Evolutionary conservation across 495 filamentous ascomycete species (phyloP).

Genomic region (Podospora appendiculata): DNA sequence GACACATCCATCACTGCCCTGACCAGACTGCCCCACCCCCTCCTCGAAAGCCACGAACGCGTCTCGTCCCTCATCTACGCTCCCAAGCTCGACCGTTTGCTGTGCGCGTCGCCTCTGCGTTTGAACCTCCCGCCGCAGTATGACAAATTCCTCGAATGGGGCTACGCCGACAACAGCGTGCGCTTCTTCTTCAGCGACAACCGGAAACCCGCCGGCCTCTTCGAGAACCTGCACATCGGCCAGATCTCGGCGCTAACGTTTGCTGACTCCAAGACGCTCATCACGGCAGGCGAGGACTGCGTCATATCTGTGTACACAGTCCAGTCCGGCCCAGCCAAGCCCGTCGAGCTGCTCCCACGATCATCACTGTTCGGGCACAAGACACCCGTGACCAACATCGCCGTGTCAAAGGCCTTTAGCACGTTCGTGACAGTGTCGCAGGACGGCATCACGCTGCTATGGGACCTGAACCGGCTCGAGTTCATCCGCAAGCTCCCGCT

Average conservation of each 20-base stretch:
- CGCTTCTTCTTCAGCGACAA: constrained; percentile 80
- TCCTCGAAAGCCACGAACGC: constrained; percentile 74
- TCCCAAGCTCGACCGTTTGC: constrained; percentile 68
- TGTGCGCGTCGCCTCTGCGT: constrained; percentile 75
- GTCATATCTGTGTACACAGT: constrained; percentile 76
- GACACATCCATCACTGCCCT: constrained; percentile 73
- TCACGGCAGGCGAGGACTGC: constrained; percentile 88
- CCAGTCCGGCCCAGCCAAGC: constrained; percentile 45
- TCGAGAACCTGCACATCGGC: constrained; percentile 87
- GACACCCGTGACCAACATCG: constrained; percentile 68
- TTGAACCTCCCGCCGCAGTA: constrained; percentile 80
- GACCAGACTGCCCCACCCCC: constrained; percentile 70
- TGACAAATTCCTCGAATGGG: constrained; percentile 94
- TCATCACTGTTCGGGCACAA: constrained; percentile 85
- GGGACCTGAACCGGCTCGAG: constrained; percentile 85
- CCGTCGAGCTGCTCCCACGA: constrained; percentile 73
- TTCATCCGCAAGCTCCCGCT: constrained; percentile 70
- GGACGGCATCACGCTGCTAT: constrained; percentile 78
- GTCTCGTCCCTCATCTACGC: constrained; percentile 75
- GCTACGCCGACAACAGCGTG: constrained; percentile 85
- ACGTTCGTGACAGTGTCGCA: constrained; percentile 71
- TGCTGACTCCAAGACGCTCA: constrained; percentile 79
- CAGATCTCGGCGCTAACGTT: constrained; percentile 76
- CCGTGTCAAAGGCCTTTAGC: constrained; percentile 80
- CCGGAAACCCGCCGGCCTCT: constrained; percentile 67